These are phyloP conservation scores for Saccharum hybrid DNA, from an alignment of 202 grass and related monocot species.

Conservation along the genomic window DNA sequence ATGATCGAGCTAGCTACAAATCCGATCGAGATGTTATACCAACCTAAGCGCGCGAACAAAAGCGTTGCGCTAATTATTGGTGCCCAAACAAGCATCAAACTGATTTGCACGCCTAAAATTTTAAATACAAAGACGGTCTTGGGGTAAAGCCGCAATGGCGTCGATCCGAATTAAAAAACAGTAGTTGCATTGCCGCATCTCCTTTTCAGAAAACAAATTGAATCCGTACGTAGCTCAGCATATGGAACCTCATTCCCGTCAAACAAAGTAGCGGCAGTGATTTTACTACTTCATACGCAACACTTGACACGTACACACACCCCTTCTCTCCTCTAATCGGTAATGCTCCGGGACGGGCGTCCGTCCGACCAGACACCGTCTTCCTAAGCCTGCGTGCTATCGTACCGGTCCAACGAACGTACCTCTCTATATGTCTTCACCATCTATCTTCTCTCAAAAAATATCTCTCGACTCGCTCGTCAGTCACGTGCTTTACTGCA, in stretches of 20 bases:
- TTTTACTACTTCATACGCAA: too few species aligned
- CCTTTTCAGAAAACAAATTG: neutral
- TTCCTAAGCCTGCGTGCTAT: too few species aligned
- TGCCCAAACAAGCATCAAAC: neutral
- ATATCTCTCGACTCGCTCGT: too few species aligned
- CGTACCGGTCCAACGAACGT: too few species aligned
- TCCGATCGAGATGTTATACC: neutral
- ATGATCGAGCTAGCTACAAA: neutral
- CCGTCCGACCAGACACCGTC: too few species aligned
- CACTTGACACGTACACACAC: too few species aligned
- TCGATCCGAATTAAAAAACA: neutral
- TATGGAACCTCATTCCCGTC: slow-evolving; percentile 32
- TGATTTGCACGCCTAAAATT: neutral
- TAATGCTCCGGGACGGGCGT: too few species aligned
- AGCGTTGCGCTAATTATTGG: slow-evolving; percentile 29
- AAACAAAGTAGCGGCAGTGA: neutral
- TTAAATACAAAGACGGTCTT: neutral
- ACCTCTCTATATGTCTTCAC: too few species aligned
- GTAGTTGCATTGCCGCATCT: neutral
- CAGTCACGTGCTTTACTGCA: too few species aligned
- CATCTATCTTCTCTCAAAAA: too few species aligned
- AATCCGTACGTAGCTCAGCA: neutral
- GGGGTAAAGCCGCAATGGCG: slow-evolving; percentile 17
- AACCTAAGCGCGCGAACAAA: slow-evolving; percentile 32
- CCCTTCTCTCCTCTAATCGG: too few species aligned